phyloP scores from a whole-genome alignment of 2,329 filamentous ascomycete genomes.

The Fusarium odoratissimum region DNA sequence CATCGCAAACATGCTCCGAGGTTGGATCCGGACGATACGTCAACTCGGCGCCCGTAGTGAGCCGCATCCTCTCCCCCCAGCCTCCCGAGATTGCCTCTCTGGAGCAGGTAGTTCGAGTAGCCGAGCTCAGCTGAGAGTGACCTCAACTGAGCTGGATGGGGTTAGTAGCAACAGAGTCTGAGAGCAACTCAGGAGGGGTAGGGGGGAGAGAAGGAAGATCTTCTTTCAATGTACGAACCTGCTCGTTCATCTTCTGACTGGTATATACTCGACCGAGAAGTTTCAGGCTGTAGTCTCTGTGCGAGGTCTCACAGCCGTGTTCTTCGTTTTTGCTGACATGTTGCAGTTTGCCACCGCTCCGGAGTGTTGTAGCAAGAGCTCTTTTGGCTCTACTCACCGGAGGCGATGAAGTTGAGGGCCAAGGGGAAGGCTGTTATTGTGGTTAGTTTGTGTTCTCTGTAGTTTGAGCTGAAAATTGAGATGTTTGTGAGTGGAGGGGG shows the following conservation, averaged over 20 bases:
- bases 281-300: constrained; percentile 2
- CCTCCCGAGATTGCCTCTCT: constrained; percentile 47
- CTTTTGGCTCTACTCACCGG: constrained; percentile 77
- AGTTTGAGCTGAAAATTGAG: neutral
- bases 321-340: constrained; percentile 49
- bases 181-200: constrained; percentile 38
- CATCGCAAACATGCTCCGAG: constrained; percentile 37
- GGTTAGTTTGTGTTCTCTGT: constrained; percentile 45
- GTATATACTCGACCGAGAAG: constrained; percentile 36
- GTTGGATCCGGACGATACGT: constrained; percentile 65
- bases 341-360: constrained; percentile 70
- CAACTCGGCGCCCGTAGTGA: constrained; percentile 89
- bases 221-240: constrained; percentile 59
- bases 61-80: constrained; percentile 62
- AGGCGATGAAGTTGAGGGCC: constrained; percentile 90
- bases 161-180: constrained; percentile 45
- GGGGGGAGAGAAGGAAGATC: constrained; percentile 51
- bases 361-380: constrained; percentile 48
- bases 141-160: constrained; percentile 10
- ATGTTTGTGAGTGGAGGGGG: neutral
- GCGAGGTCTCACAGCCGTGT: constrained; percentile 10
- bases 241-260: constrained; percentile 44
- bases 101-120: constrained; percentile 27
- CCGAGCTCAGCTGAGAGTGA: constrained; percentile 2
- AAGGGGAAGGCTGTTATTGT: constrained; percentile 74